These are phyloP conservation scores for Metschnikowia henanensis DNA, from an alignment of 805 yeast genomes.

Conservation along the genomic window DNA sequence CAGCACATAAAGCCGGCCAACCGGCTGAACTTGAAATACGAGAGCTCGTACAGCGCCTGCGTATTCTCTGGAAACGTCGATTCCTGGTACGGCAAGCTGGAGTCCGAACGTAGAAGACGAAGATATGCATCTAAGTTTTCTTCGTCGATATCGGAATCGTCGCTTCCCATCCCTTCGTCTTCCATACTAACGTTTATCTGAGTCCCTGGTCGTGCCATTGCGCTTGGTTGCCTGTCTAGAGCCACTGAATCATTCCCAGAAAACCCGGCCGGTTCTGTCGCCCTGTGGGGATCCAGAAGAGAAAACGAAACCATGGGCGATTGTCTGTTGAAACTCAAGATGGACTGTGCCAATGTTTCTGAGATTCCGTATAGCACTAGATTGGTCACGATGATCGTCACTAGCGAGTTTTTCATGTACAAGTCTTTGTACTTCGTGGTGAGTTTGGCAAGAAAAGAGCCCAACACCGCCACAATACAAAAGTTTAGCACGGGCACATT, in stretches of 20 bases:
- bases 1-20: slow-evolving; percentile 79
- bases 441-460: slow-evolving; percentile 49
- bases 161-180: slow-evolving; percentile 8
- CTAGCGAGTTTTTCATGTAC: slow-evolving; percentile 62
- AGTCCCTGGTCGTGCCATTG: too few relatives aligned
- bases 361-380: slow-evolving; percentile 85
- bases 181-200: neutral
- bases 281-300: neutral
- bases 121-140: slow-evolving; percentile 33
- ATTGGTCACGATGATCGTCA: slow-evolving; percentile 83
- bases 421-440: slow-evolving; percentile 58
- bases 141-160: slow-evolving; percentile 26
- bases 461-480: slow-evolving; percentile 50
- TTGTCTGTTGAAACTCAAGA: slow-evolving; percentile 32
- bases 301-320: slow-evolving; percentile 8
- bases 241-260: neutral
- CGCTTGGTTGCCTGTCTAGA: too few relatives aligned
- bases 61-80: slow-evolving; percentile 3
- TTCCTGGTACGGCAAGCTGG: slow-evolving; percentile 8
- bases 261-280: neutral
- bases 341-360: slow-evolving; percentile 83
- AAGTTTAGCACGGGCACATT: slow-evolving; percentile 60
- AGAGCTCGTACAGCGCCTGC: slow-evolving; percentile 16
- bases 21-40: slow-evolving; percentile 63
- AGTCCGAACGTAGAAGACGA: slow-evolving; percentile 33